Conservation (phyloP, 805 yeast genomes). For the Teunomyces tritomae region DNA sequence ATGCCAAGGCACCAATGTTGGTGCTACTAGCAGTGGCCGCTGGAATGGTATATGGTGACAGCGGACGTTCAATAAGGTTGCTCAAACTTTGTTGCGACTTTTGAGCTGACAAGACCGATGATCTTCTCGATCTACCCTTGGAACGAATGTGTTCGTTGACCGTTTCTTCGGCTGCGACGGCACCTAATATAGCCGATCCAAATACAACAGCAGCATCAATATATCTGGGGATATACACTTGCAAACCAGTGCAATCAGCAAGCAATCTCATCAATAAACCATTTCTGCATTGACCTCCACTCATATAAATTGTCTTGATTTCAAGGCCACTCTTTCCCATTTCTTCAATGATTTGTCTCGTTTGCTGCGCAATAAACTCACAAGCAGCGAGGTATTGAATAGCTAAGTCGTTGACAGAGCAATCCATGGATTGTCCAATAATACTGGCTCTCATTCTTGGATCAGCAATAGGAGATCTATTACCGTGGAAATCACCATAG, state of each 20-base stretch:
- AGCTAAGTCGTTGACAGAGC: constrained; percentile 80
- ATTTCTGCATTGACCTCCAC: constrained; percentile 97
- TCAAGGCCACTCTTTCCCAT: constrained; percentile 80
- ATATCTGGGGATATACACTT: constrained; percentile 88
- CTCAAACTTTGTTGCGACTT: constrained; percentile 32
- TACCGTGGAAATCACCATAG: constrained; percentile 96
- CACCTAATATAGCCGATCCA: constrained; percentile 93
- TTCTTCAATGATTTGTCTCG: constrained; percentile 87
- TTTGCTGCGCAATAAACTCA: constrained; percentile 96
- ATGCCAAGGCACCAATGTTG: constrained; percentile 51
- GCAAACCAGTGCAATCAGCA: constrained; percentile 90
- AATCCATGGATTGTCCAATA: constrained; percentile 91
- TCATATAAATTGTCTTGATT: constrained; percentile 75
- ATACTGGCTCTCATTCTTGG: constrained; percentile 89
- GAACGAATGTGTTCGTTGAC: constrained; percentile 35
- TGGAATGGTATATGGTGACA: constrained; percentile 77
- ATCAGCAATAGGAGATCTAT: constrained; percentile 97
- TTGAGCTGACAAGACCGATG: constrained; percentile 27
- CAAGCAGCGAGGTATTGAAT: constrained; percentile 87
- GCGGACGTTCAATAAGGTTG: constrained; percentile 25
- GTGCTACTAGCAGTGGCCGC: constrained; percentile 71
- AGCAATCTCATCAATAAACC: constrained; percentile 82
- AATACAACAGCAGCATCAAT: constrained; percentile 97
- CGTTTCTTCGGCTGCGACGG: constrained; percentile 79
- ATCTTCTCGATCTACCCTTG: constrained; percentile 36